Base-by-base conservation (phyloP, 495 filamentous ascomycete species). In the Neurospora sp. region DNA sequence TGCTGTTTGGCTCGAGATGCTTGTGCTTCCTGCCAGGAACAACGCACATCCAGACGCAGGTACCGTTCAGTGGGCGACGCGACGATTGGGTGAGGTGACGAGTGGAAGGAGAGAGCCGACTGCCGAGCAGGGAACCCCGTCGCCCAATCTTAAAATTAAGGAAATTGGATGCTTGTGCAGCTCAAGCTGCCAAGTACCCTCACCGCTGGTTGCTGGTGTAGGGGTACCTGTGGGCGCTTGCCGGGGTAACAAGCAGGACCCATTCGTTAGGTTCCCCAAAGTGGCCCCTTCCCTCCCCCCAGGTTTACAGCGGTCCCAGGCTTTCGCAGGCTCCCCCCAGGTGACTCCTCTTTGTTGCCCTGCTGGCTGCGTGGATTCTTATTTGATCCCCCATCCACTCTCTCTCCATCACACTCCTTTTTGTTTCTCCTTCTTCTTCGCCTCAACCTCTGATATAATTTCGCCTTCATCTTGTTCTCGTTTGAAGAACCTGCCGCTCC, bases 131-230 rank as follows among this genome's bases (percentile, higher is more conserved):
- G 41, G 41, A 44, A 44, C 41, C 41, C 41, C 22, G 5, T 69
- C 53, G 72, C 74, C 61, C 72, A 72, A 71, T 41, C 68, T 73
- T 79, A 75, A 81, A 77, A 80, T 81, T 80, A 80, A 81, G 77
- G 77, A 78, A 77, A 77, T 38, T 70, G 9, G 40, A 71, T 72
- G 71, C 45, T 71, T 76, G 76, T 74, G 59, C 27, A 22, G 68
- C 70, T 69, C 42, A 41, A 45, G 27, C 42, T 14, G 38, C 39
- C 35, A 75, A 31, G 76, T 75, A 76, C 72, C 74, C 40, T 72
- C 20, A 44, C 73, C 48, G 70, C 78, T 39, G 48, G 35, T 40
- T 37, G 69, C 53, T 31, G 75, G 71, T 69, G 69, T 42, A 22
- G 35, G n/a, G 73, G 75, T 76, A 78, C 76, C 41, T 75, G 14